These are phyloP conservation scores for Fraxinus excelsior DNA, from an alignment of 257 asterid genomes.

Conservation along the genomic window DNA sequence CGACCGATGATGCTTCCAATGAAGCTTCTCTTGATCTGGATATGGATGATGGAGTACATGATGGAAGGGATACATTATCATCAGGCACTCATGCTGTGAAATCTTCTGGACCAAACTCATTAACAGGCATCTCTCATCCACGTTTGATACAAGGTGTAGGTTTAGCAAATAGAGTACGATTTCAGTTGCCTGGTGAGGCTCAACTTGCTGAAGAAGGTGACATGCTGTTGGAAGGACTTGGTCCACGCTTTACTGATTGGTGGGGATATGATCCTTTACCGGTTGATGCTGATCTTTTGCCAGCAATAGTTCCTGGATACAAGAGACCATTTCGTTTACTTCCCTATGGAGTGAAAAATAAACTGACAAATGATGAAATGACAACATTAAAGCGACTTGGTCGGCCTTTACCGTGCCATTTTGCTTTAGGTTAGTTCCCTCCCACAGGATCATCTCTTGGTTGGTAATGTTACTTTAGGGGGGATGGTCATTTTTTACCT, in stretches of 20 bases:
- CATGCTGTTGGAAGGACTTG: slow-evolving; percentile 80
- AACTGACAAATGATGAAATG: slow-evolving; percentile 90
- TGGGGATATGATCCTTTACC: slow-evolving; percentile 96
- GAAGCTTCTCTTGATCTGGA: slow-evolving; percentile 47
- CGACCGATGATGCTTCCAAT: slow-evolving; percentile 31
- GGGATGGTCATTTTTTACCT: slow-evolving; percentile 3
- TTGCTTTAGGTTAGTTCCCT: slow-evolving; percentile 73
- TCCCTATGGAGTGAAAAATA: slow-evolving; percentile 87
- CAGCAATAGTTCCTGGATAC: slow-evolving; percentile 83
- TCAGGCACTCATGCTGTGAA: slow-evolving; percentile 31
- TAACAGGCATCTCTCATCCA: slow-evolving; percentile 35
- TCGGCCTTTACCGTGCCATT: slow-evolving; percentile 90
- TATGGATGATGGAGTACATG: slow-evolving; percentile 29
- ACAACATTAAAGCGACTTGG: slow-evolving; percentile 83
- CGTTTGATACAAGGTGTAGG: slow-evolving; percentile 83
- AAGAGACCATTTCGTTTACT: slow-evolving; percentile 86
- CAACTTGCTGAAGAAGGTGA: slow-evolving; percentile 81
- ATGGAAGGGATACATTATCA: slow-evolving; percentile 30
- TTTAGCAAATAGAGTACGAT: slow-evolving; percentile 75
- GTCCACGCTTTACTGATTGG: slow-evolving; percentile 96
- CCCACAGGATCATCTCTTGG: neutral
- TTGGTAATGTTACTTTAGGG: neutral
- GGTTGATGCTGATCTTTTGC: slow-evolving; percentile 94
- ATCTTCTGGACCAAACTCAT: slow-evolving; percentile 33
- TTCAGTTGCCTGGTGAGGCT: slow-evolving; percentile 92